Conservation (phyloP, 306 rosid species). For the Glycine soja region DNA sequence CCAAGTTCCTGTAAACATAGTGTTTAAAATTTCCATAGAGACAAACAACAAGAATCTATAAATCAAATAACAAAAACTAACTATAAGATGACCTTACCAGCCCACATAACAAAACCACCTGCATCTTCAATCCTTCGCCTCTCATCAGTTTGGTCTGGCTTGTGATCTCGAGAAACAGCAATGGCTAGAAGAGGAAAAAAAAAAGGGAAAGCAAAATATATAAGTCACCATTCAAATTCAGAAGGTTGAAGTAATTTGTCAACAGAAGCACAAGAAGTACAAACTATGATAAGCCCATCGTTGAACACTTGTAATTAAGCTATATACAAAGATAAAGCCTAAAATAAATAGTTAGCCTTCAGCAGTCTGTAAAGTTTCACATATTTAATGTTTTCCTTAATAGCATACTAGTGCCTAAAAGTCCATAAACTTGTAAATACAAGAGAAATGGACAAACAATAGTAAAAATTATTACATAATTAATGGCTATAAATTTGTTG, state of each 20-base stretch:
- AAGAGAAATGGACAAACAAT: slow-evolving; percentile 9
- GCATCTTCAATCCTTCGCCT: slow-evolving; percentile 96
- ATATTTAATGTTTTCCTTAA: slow-evolving; percentile 11
- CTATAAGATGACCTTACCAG: slow-evolving; percentile 61
- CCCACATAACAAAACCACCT: slow-evolving; percentile 99
- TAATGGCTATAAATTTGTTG: not conserved
- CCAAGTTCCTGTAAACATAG: slow-evolving; percentile 83
- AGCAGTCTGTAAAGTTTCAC: slow-evolving; percentile 8
- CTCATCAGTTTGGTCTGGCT: slow-evolving; percentile 99
- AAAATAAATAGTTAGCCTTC: slow-evolving; percentile 18
- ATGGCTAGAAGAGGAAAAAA: slow-evolving; percentile 70
- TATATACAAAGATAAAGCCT: slow-evolving; percentile 5
- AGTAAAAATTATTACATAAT: slow-evolving; percentile 3
- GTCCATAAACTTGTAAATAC: not conserved
- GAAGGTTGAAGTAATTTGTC: slow-evolving; percentile 30
- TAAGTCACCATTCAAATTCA: not conserved
- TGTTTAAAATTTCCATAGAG: slow-evolving; percentile 23
- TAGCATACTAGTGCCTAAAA: not conserved
- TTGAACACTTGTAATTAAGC: not conserved
- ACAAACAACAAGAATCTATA: slow-evolving; percentile 3
- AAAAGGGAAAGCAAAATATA: slow-evolving; percentile 9
- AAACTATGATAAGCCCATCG: not conserved
- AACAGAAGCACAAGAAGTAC: slow-evolving; percentile 26
- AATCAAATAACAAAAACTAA: slow-evolving; percentile 39
- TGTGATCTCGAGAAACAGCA: slow-evolving; percentile 98